These are phyloP conservation scores for Diplodia mutila DNA, from an alignment of 2,329 filamentous ascomycete genomes.

Conservation along the genomic window DNA sequence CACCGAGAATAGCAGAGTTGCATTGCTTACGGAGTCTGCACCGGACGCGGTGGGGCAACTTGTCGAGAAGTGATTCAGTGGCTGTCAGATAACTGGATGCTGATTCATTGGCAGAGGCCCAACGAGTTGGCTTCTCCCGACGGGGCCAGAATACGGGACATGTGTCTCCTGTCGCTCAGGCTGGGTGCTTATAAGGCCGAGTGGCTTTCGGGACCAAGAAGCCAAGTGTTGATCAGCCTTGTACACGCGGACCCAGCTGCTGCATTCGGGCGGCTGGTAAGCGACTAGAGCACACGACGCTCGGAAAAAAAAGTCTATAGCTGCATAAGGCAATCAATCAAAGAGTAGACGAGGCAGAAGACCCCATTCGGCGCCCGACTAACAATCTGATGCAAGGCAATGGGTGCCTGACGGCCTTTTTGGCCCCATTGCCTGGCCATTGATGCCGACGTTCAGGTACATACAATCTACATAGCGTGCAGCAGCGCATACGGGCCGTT, in stretches of 20 bases:
- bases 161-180: not conserved
- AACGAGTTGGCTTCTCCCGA: slow-evolving; percentile 1
- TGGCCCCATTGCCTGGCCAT: not conserved
- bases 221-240: slow-evolving; percentile 1
- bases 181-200: slow-evolving; percentile 9
- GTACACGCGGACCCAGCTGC: not conserved
- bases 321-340: not conserved
- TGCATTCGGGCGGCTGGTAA: not conserved
- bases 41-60: not conserved
- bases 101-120: slow-evolving; percentile 18
- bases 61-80: slow-evolving; percentile 3
- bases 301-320: not conserved
- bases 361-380: not conserved
- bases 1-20: slow-evolving; percentile 15
- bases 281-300: not conserved
- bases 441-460: not conserved
- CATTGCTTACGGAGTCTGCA: slow-evolving; percentile 14
- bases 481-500: slow-evolving; percentile 12
- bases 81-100: slow-evolving; percentile 3
- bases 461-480: not conserved
- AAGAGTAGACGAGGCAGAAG: not conserved
- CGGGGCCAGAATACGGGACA: slow-evolving; percentile 1
- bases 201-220: not conserved
- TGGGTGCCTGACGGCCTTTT: slow-evolving; percentile 7
- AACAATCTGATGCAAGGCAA: not conserved